phyloP scores from a whole-genome alignment of 2,329 filamentous ascomycete genomes.

The Neoscytalidium dimidiatum region DNA sequence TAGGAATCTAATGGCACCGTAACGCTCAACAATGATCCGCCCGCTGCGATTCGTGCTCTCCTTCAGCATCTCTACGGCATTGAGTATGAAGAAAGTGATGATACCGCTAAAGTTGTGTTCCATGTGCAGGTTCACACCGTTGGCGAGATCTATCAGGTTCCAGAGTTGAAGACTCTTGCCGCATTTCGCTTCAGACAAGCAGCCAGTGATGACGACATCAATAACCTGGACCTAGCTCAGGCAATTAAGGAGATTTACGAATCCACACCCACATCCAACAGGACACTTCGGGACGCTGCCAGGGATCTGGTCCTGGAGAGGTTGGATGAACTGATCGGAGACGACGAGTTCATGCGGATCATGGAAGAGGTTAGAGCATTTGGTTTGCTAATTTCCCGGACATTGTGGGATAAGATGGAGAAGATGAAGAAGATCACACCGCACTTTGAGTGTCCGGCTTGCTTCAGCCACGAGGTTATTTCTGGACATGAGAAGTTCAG shows the following conservation, averaged over 20 bases:
- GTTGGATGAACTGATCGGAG: neutral
- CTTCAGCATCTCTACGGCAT: slow-evolving; percentile 82
- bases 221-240: neutral
- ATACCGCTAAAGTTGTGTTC: neutral
- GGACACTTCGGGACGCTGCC: neutral
- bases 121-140: neutral
- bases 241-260: neutral
- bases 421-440: neutral
- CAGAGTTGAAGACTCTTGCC: neutral
- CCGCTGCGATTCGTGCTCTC: slow-evolving; percentile 75
- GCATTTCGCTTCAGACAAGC: neutral
- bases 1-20: slow-evolving; percentile 45
- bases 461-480: too few relatives aligned
- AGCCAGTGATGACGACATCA: neutral
- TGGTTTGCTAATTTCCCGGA: neutral
- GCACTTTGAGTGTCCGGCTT: too few relatives aligned
- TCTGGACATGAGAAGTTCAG: too few relatives aligned
- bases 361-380: neutral
- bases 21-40: slow-evolving; percentile 65
- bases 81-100: slow-evolving; percentile 60
- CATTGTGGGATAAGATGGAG: neutral
- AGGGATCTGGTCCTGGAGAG: neutral
- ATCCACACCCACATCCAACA: neutral
- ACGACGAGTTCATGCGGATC: neutral
- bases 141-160: neutral